Conservation (phyloP, 768 basidiomycete genomes). For the Kwoniella shandongensis region DNA sequence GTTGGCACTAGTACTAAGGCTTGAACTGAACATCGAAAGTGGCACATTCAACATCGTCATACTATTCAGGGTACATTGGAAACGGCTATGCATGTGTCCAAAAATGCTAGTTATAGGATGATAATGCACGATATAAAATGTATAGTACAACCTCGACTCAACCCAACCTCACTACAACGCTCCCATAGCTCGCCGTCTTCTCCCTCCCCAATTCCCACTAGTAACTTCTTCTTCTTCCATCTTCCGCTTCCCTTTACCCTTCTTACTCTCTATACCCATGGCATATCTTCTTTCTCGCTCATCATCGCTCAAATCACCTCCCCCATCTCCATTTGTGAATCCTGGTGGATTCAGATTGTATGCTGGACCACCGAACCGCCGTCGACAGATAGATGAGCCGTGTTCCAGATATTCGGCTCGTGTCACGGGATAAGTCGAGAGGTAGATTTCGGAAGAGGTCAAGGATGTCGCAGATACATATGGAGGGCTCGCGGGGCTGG, state of each 20-base stretch:
- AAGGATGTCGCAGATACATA: constrained; percentile 53
- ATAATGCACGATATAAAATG: constrained; percentile 5
- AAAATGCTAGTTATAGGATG: too few relatives aligned
- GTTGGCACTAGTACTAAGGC: constrained; percentile 14
- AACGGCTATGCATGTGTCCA: too few relatives aligned
- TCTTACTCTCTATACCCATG: constrained; percentile 39
- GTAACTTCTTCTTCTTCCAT: constrained; percentile 45
- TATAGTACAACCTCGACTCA: background rate
- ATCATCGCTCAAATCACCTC: constrained; percentile 37
- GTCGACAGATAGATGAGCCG: constrained; percentile 71
- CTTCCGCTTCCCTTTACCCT: constrained; percentile 25
- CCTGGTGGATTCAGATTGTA: constrained; percentile 44
- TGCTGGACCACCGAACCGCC: constrained; percentile 62
- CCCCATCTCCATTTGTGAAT: constrained; percentile 24
- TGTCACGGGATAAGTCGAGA: constrained; percentile 64
- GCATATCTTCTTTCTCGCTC: constrained; percentile 48
- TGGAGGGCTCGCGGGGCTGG: constrained; percentile 40
- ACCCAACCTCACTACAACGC: background rate
- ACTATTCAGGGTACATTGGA: too few relatives aligned
- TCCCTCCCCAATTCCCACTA: constrained; percentile 48
- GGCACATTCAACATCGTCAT: background rate
- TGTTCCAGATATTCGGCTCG: constrained; percentile 80
- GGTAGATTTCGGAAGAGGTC: constrained; percentile 62
- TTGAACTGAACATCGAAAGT: background rate
- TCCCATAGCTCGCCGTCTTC: constrained; percentile 30